Conservation (phyloP, 1,284 basidiomycete species). For the Microbotryomycetes sp. region DNA sequence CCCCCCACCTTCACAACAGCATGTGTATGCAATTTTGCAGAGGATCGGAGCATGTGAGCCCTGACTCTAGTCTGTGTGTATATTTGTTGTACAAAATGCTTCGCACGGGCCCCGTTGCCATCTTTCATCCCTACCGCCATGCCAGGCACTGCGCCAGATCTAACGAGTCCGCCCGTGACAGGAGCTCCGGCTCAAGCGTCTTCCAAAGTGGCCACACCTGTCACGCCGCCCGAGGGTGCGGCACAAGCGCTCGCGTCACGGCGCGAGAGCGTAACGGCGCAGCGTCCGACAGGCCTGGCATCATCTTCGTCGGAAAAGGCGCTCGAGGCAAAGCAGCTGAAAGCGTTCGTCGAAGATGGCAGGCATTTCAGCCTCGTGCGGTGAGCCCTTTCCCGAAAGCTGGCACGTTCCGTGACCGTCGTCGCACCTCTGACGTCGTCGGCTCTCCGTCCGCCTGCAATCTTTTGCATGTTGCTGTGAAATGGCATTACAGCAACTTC, state of each 20-base stretch:
- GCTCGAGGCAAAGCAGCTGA: conserved; percentile 44
- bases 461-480: not conserved
- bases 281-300: not conserved
- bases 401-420: not conserved
- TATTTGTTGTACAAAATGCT: too few species aligned
- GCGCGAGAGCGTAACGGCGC: conserved; percentile 13
- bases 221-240: conserved; percentile 3
- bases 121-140: too few species aligned
- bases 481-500: conserved; percentile 97
- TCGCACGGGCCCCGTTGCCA: too few species aligned
- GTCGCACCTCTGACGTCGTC: not conserved
- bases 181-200: conserved; percentile 24
- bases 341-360: conserved; percentile 77
- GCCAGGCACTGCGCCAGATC: conserved; percentile 29
- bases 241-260: conserved; percentile 24
- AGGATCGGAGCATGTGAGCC: too few species aligned
- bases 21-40: too few species aligned
- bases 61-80: too few species aligned
- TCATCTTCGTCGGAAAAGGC: not conserved
- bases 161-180: conserved; percentile 23
- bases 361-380: conserved; percentile 93
- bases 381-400: conserved; percentile 50
- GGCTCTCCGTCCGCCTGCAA: conserved; percentile 1
- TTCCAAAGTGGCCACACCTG: conserved; percentile 14
- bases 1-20: too few species aligned